A percentile compares a stretch with the other conserved stretches of the same genome.
phyloP scores from a whole-genome alignment of 2,329 filamentous ascomycete species.

The Hypomyces rosellus region DNA sequence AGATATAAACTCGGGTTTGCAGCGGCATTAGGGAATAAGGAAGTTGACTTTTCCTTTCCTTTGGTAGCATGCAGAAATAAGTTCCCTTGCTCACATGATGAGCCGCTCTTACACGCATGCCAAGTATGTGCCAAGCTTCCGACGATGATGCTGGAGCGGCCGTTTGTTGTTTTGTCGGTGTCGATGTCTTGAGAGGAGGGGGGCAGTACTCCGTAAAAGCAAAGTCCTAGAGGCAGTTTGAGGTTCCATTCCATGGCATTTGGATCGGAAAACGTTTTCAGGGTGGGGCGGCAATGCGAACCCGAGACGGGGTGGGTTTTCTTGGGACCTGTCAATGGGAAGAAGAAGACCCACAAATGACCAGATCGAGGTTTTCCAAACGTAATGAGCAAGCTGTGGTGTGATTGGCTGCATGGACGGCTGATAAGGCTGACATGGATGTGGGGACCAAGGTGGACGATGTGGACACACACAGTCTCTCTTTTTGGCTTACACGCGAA shows the following conservation, averaged over 20 bases:
- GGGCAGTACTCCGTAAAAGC: no score
- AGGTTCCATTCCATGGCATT: background rate
- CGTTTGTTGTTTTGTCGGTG: background rate
- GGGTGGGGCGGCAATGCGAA: background rate
- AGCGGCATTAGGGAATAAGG: no score
- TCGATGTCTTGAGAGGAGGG: background rate
- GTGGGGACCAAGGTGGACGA: no score
- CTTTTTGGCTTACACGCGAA: no score
- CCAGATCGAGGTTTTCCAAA: slow-evolving; percentile 11
- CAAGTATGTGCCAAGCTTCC: no score
- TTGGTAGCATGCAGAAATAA: background rate
- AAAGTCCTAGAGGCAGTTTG: no score
- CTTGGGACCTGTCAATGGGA: background rate
- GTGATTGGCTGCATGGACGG: slow-evolving; percentile 2
- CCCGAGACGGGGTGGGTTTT: background rate
- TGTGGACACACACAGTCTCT: no score
- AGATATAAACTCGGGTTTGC: no score
- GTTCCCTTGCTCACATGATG: no score
- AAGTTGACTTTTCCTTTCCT: background rate
- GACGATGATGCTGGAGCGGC: background rate
- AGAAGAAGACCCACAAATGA: slow-evolving; percentile 5
- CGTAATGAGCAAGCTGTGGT: slow-evolving; percentile 11
- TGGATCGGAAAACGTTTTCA: background rate
- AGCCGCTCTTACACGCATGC: no score
- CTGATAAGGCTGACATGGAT: slow-evolving; percentile 8